Conservation (phyloP, 2,329 filamentous ascomycete genomes). For the Paecilomyces niveus region DNA sequence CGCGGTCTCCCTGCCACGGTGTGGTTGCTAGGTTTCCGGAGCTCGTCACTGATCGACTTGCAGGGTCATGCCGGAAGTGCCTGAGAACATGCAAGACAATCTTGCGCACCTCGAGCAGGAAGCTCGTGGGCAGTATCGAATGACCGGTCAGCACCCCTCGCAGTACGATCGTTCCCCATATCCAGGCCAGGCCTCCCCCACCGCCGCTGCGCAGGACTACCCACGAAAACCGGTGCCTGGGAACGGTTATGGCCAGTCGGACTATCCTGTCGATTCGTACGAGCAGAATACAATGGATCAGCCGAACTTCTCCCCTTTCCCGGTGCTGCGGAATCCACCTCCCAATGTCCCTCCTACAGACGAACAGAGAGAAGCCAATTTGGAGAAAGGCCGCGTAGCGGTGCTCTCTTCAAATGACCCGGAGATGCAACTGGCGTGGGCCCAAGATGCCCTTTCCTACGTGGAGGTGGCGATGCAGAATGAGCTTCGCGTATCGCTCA, state of each 20-base stretch:
- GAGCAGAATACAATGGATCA: slow-evolving; percentile 47
- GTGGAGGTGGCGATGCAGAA: slow-evolving; percentile 78
- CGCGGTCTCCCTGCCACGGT: slow-evolving; percentile 2
- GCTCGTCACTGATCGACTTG: slow-evolving; percentile 19
- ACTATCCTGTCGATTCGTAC: slow-evolving; percentile 33
- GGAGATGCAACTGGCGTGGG: slow-evolving; percentile 94
- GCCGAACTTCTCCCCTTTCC: slow-evolving; percentile 87
- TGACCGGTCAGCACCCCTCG: slow-evolving; percentile 25
- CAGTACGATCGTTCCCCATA: slow-evolving; percentile 27
- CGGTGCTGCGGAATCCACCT: slow-evolving; percentile 67
- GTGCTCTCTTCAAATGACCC: slow-evolving; percentile 92
- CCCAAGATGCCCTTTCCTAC: slow-evolving; percentile 82
- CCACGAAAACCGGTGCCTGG: neutral
- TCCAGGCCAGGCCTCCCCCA: slow-evolving; percentile 30
- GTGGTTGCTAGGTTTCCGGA: slow-evolving; percentile 7
- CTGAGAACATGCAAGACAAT: slow-evolving; percentile 93
- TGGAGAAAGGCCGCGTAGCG: slow-evolving; percentile 74
- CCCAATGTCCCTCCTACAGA: slow-evolving; percentile 89
- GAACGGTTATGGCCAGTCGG: neutral
- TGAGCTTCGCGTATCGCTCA: slow-evolving; percentile 57
- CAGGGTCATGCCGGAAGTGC: slow-evolving; percentile 91
- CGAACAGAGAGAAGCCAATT: slow-evolving; percentile 83
- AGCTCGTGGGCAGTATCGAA: slow-evolving; percentile 48
- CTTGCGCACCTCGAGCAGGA: slow-evolving; percentile 85
- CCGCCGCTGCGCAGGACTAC: slow-evolving; percentile 17